Conservation (phyloP, 192 early-diverging fungal species). For the Backusella macrospora region DNA sequence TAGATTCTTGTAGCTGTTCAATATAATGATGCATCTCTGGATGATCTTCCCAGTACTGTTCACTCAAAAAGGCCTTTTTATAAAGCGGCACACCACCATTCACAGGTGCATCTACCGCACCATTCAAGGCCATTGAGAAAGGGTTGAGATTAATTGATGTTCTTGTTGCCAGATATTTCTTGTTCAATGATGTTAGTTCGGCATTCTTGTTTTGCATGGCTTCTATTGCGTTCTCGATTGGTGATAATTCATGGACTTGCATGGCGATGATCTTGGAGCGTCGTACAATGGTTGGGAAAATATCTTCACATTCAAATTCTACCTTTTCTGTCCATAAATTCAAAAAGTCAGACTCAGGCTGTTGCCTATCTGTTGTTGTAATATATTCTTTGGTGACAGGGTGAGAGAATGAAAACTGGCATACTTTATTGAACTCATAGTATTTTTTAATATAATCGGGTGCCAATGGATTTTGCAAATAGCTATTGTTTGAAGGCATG, state of each 20-base stretch:
- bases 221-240: conserved; percentile 76
- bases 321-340: conserved; percentile 81
- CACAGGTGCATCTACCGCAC: conserved; percentile 81
- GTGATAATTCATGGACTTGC: conserved; percentile 61
- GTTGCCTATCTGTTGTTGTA: conserved; percentile 24
- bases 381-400: conserved; percentile 51
- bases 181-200: conserved; percentile 58
- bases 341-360: conserved; percentile 67
- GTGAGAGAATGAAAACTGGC: conserved; percentile 65
- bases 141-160: conserved; percentile 50
- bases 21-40: conserved; percentile 49
- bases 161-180: conserved; percentile 49
- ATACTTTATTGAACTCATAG: conserved; percentile 67
- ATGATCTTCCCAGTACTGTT: conserved; percentile 43
- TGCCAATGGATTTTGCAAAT: conserved; percentile 40
- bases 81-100: conserved; percentile 85
- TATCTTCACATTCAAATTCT: conserved; percentile 63
- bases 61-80: conserved; percentile 63
- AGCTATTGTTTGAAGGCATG: conserved; percentile 31
- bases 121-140: conserved; percentile 82
- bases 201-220: conserved; percentile 69
- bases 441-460: conserved; percentile 59
- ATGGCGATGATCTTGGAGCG: conserved; percentile 60
- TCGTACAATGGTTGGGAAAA: conserved; percentile 64
- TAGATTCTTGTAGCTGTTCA: conserved; percentile 52